A percentile compares a stretch with the other conserved stretches of the same genome.
These are phyloP conservation scores for Lasiodiplodia sp. DNA, from an alignment of 2,329 filamentous ascomycete genomes.

Conservation along the genomic window DNA sequence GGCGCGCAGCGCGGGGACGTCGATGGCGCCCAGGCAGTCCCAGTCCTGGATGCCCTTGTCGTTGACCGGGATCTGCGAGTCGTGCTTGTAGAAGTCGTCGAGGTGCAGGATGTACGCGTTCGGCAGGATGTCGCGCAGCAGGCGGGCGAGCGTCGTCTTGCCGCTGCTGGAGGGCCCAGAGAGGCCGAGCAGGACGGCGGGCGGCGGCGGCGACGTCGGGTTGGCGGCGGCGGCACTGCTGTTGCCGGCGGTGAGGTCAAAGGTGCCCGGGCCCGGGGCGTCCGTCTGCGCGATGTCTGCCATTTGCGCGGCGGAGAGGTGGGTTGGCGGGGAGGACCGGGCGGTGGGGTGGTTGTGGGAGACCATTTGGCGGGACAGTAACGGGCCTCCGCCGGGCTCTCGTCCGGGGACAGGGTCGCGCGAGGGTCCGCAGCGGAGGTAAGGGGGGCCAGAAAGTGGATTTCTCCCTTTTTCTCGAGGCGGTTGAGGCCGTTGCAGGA, in stretches of 20 bases:
- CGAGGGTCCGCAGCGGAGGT: neutral
- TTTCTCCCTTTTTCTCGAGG: neutral
- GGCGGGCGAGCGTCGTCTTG: slow-evolving; percentile 89
- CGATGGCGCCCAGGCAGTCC: slow-evolving; percentile 85
- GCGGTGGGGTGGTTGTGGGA: slow-evolving; percentile 25
- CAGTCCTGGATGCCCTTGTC: slow-evolving; percentile 74
- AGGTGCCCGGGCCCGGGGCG: slow-evolving; percentile 2
- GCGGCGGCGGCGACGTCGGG: neutral
- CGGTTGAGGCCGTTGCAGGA: slow-evolving; percentile 7
- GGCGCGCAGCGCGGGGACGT: slow-evolving; percentile 71
- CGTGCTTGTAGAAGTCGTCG: slow-evolving; percentile 92
- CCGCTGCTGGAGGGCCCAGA: slow-evolving; percentile 92
- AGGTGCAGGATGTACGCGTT: slow-evolving; percentile 82
- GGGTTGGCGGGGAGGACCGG: neutral
- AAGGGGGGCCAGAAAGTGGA: slow-evolving; percentile 1
- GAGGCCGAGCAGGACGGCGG: slow-evolving; percentile 73
- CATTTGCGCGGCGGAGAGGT: neutral
- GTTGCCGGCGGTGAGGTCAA: slow-evolving; percentile 2
- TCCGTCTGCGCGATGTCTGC: slow-evolving; percentile 11
- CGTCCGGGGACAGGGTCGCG: neutral
- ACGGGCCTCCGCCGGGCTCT: neutral
- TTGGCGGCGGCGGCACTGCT: neutral
- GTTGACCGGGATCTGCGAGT: slow-evolving; percentile 68
- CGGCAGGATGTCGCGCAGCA: slow-evolving; percentile 83
- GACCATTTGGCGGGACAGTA: neutral